These are phyloP conservation scores for Sanghuangporus sanghuang DNA, from an alignment of 1,284 basidiomycete species.

Conservation along the genomic window DNA sequence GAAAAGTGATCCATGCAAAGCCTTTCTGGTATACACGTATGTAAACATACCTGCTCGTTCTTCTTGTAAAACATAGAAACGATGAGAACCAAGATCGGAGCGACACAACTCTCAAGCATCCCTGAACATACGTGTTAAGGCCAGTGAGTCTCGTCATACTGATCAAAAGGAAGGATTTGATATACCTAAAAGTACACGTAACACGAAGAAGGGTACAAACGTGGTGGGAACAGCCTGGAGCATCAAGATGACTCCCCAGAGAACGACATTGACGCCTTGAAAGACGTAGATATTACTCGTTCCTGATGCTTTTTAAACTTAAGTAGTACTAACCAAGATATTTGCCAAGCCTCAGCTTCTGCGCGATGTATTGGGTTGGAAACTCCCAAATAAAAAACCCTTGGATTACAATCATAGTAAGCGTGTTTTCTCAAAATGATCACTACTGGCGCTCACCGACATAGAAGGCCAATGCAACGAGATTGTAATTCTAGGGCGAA, in stretches of 20 bases:
- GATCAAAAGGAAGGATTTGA: background rate
- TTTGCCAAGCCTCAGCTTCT: slow-evolving; percentile 54
- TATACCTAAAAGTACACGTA: slow-evolving; percentile 55
- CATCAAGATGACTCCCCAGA: slow-evolving; percentile 61
- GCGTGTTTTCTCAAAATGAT: no score
- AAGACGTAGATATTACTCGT: no score
- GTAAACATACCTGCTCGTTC: slow-evolving; percentile 47
- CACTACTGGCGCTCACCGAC: slow-evolving; percentile 33
- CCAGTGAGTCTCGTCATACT: background rate
- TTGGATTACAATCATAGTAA: slow-evolving; percentile 21
- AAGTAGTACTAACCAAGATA: no score
- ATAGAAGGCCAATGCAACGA: slow-evolving; percentile 65
- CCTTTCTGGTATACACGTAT: background rate
- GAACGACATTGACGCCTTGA: slow-evolving; percentile 50
- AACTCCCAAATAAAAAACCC: slow-evolving; percentile 63
- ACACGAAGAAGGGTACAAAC: slow-evolving; percentile 57
- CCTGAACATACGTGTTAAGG: slow-evolving; percentile 31
- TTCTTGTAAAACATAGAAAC: slow-evolving; percentile 70
- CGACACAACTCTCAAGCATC: slow-evolving; percentile 62
- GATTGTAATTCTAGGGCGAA: slow-evolving; percentile 47
- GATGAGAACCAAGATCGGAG: slow-evolving; percentile 57
- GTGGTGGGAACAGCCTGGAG: slow-evolving; percentile 50
- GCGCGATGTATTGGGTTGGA: slow-evolving; percentile 61
- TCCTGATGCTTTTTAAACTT: no score
- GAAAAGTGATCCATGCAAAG: background rate